Evolutionary conservation across 1,139 yeast genomes (phyloP), one percentile per base, ranked within the genome.

Genomic region (Zygosaccharomyces sapae): DNA sequence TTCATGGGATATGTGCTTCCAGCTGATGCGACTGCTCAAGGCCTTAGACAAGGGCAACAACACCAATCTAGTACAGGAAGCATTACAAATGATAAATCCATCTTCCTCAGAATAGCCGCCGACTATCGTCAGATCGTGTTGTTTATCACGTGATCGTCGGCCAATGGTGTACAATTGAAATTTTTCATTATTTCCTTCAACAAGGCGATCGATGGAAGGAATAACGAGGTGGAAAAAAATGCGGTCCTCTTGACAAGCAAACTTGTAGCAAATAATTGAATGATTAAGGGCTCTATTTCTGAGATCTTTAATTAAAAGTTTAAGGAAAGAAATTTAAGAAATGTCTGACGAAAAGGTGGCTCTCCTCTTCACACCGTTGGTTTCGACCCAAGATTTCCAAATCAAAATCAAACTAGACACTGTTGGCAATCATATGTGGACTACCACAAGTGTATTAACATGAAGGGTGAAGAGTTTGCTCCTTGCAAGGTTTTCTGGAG

Each of bases 351-450:
- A 43, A 30, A 40, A 27, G 41, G 54, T 46, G 54, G 46, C 20
- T 42, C 48, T 34, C 62, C 62, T 59, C 76, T 86, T 68, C 86
- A 81, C 60, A 86, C 95, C 55, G 92, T 88, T 57, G 92, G 86
- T 67, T 86, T 84, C 74, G 92, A 86, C 73, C 85, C 94, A 65
- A 83, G 96, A 73, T 88, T 87, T 83, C 97, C 98, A 61, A 82
- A 87, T 78, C 89, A 82, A 72, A 92, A 90, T 81, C 98, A 90
- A 74, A 86, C 96, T 65, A 89, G 86, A 76, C 96, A 90, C 79
- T 90, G 98, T 79, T 94, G 94, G 81, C 97, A 90, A 76, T 79
- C 94, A 59, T 92, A 90, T 76, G 88, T 92, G 65, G 98, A 92
- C 74, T 92, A 90, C 83, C 92, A 86, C 84, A 90, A 89, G 74